Evolutionary conservation across 2,329 filamentous ascomycete genomes (phyloP).

Genomic region (Raffaelea albimanens): DNA sequence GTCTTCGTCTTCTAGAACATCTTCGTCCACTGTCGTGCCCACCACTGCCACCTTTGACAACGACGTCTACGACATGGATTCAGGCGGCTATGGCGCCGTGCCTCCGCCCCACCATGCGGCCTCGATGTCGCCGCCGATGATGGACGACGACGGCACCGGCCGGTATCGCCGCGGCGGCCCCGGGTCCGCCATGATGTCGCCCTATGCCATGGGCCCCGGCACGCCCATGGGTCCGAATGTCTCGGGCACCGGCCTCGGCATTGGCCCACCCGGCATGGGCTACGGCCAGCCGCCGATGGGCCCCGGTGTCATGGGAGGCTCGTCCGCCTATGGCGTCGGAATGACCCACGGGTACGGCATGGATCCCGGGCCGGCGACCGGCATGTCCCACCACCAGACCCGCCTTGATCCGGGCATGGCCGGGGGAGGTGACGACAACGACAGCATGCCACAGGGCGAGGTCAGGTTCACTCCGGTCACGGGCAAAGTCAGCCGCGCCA

Average conservation of each 20-base stretch:
- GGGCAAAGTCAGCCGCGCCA: constrained; percentile 7
- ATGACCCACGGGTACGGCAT: neutral
- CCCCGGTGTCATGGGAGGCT: neutral
- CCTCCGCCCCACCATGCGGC: neutral
- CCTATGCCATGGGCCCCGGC: neutral
- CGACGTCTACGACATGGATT: neutral
- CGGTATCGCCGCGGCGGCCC: neutral
- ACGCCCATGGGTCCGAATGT: neutral
- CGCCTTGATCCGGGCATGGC: neutral
- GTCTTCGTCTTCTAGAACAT: neutral
- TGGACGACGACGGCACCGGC: neutral
- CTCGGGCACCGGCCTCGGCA: neutral
- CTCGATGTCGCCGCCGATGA: neutral
- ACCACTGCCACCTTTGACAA: neutral
- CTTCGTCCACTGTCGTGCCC: neutral
- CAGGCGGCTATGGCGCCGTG: neutral
- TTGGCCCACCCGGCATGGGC: neutral
- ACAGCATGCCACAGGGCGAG: neutral
- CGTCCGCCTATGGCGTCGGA: neutral
- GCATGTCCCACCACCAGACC: neutral
- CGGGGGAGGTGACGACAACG: neutral
- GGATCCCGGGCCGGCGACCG: too few species aligned
- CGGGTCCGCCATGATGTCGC: neutral
- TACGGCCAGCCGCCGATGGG: neutral
- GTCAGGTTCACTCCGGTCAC: constrained; percentile 8